These are phyloP conservation scores for Tolypocladium paradoxum DNA, from an alignment of 2,329 filamentous ascomycete species.

Conservation along the genomic window DNA sequence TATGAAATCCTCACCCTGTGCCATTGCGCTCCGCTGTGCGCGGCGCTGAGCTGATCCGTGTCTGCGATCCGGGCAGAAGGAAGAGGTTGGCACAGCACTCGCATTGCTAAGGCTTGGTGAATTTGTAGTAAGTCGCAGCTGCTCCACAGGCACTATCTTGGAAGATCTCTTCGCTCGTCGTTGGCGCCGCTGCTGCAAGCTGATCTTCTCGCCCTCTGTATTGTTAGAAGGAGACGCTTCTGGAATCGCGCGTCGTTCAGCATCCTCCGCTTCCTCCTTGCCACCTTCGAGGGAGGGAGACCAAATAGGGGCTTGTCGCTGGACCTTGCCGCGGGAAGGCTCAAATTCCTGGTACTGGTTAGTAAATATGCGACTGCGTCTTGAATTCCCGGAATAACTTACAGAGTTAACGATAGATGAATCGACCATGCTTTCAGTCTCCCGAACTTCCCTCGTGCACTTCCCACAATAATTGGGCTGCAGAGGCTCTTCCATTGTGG, in stretches of 20 bases:
- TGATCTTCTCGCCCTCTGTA: not conserved
- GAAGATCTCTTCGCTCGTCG: not conserved
- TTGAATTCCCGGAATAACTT: conserved; percentile 4
- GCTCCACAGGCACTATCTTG: not conserved
- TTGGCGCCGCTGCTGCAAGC: not conserved
- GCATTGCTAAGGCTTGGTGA: not conserved
- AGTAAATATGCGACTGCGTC: not conserved
- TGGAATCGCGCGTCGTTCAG: not conserved
- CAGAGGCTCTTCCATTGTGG: conserved; percentile 13
- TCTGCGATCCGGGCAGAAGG: conserved; percentile 12
- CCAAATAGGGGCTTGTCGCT: not conserved
- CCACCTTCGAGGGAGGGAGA: not conserved
- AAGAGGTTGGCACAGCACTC: conserved; percentile 3
- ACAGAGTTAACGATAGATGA: conserved; percentile 15
- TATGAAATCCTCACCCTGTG: not conserved
- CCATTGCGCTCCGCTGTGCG: conserved; percentile 12
- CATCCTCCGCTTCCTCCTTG: too few relatives aligned
- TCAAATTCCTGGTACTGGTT: not conserved
- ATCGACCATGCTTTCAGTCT: conserved; percentile 13
- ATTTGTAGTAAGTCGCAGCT: not conserved
- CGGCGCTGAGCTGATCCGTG: conserved; percentile 16
- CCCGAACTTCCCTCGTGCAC: conserved; percentile 15
- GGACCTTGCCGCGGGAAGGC: too few relatives aligned
- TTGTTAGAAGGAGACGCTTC: too few relatives aligned
- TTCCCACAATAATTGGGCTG: conserved; percentile 21